These are phyloP conservation scores for Stephania cephalantha DNA, from an alignment of 164 flowering plant genomes.

Conservation along the genomic window DNA sequence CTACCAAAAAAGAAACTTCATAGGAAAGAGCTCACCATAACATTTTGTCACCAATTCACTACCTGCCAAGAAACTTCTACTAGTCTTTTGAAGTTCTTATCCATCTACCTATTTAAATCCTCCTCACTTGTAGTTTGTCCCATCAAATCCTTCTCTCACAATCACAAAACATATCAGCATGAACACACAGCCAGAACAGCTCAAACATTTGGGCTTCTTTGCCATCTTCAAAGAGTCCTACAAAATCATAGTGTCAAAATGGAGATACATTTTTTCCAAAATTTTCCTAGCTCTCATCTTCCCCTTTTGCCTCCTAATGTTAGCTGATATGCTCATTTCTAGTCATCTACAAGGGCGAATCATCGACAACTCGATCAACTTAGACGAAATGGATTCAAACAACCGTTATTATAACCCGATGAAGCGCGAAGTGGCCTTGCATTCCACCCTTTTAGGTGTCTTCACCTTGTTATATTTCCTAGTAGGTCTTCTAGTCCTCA, in stretches of 20 bases:
- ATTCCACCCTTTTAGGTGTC: constrained; percentile 39
- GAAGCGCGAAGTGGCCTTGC: constrained; percentile 15
- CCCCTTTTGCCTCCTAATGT: constrained; percentile 81
- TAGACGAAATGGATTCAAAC: background rate
- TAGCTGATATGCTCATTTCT: constrained; percentile 68
- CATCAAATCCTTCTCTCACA: too few relatives aligned
- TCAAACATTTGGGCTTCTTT: constrained; percentile 43
- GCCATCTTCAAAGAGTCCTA: constrained; percentile 55
- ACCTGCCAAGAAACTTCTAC: too few relatives aligned
- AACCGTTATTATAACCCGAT: constrained; percentile 21
- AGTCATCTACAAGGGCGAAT: constrained; percentile 44
- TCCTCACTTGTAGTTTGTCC: too few relatives aligned
- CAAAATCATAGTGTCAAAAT: constrained; percentile 49
- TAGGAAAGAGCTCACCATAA: too few relatives aligned
- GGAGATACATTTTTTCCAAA: constrained; percentile 56
- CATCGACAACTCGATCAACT: constrained; percentile 12
- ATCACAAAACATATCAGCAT: background rate
- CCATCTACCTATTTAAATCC: too few relatives aligned
- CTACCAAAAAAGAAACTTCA: too few relatives aligned
- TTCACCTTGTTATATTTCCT: constrained; percentile 55
- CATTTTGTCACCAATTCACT: too few relatives aligned
- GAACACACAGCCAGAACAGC: constrained; percentile 42
- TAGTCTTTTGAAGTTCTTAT: too few relatives aligned
- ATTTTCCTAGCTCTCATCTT: constrained; percentile 69
- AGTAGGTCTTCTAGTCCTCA: constrained; percentile 70